phyloP scores from a whole-genome alignment of 345 rosid genomes.

The Durio zibethinus region DNA sequence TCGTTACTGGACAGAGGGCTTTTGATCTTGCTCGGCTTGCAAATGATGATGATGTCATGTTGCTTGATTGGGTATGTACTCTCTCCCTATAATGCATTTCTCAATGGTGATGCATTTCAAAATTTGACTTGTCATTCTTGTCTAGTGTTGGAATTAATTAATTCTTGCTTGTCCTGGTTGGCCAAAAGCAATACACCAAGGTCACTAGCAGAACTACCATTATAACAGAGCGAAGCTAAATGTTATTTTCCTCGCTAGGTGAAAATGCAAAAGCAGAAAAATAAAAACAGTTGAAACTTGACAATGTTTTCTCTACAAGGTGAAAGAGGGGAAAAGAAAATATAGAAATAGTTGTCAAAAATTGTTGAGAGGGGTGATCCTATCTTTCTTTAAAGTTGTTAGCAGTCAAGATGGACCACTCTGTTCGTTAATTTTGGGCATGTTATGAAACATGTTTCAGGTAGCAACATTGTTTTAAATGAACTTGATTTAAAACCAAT shows the following conservation, averaged over 20 bases:
- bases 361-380: neutral
- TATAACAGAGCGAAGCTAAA: neutral
- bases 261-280: neutral
- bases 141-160: neutral
- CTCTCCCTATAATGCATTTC: neutral
- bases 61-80: slow-evolving; percentile 81
- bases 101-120: neutral
- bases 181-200: neutral
- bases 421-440: neutral
- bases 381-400: neutral
- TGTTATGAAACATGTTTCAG: neutral
- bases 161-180: neutral
- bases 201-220: neutral
- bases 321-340: neutral
- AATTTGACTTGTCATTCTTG: neutral
- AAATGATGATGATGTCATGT: slow-evolving; percentile 88
- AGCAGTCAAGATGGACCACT: neutral
- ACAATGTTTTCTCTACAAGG: neutral
- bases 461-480: neutral
- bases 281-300: neutral
- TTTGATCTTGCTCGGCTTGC: slow-evolving; percentile 97
- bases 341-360: neutral
- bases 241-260: neutral
- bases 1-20: slow-evolving; percentile 91
- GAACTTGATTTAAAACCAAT: neutral